Percentiles rank a stretch among this genome's conserved stretches.
These are phyloP conservation scores for Isatis tinctoria DNA, from an alignment of 345 rosid genomes.

Conservation along the genomic window DNA sequence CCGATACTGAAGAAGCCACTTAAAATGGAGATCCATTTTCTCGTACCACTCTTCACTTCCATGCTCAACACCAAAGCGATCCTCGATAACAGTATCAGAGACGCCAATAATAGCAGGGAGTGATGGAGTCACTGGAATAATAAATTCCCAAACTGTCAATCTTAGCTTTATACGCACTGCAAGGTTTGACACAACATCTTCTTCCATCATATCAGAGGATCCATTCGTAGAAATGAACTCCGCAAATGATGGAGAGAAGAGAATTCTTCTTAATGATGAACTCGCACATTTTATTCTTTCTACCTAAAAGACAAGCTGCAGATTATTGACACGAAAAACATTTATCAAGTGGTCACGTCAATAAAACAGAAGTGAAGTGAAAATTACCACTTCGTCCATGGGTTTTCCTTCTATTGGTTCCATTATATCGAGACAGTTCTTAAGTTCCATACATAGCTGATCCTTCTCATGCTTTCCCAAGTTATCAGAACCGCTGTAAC, in stretches of 20 bases:
- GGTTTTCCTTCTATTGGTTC: slow-evolving; percentile 72
- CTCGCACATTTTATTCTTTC: slow-evolving; percentile 74
- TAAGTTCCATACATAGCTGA: slow-evolving; percentile 58
- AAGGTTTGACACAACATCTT: slow-evolving; percentile 83
- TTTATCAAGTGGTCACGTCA: not conserved
- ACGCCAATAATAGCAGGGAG: slow-evolving; percentile 97
- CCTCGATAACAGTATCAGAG: slow-evolving; percentile 97
- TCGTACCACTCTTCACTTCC: slow-evolving; percentile 82
- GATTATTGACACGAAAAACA: slow-evolving; percentile 30
- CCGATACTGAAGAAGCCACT: slow-evolving; percentile 89
- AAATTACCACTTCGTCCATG: slow-evolving; percentile 67
- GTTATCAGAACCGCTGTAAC: slow-evolving; percentile 44
- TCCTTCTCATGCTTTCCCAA: slow-evolving; percentile 62
- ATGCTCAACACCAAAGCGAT: slow-evolving; percentile 81
- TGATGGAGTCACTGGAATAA: slow-evolving; percentile 85
- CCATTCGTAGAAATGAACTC: slow-evolving; percentile 82
- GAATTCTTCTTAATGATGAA: slow-evolving; percentile 75
- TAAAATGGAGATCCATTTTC: slow-evolving; percentile 72
- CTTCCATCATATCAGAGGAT: slow-evolving; percentile 82
- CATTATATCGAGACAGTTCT: slow-evolving; percentile 58
- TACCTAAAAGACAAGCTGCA: slow-evolving; percentile 53
- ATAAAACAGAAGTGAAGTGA: not conserved
- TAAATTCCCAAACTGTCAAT: slow-evolving; percentile 93
- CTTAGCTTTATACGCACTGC: slow-evolving; percentile 71
- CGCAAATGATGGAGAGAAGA: slow-evolving; percentile 78